Evolutionary conservation across 192 early-diverging fungal genomes (phyloP).

Genomic region (Podila verticillata): DNA sequence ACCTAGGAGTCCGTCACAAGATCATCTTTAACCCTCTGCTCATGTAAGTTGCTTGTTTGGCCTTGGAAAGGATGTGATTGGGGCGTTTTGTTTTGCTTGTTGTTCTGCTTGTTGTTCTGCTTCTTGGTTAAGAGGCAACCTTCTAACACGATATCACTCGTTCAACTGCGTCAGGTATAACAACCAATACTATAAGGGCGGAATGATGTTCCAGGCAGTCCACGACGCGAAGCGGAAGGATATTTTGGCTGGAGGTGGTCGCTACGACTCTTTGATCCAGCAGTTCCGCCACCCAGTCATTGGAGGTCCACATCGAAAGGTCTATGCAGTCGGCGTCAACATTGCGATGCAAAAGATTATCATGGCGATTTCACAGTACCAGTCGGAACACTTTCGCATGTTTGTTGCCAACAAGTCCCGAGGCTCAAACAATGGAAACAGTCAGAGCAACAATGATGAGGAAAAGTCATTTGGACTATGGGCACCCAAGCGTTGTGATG

Average conservation of each 20-base stretch:
- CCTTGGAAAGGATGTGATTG: background rate
- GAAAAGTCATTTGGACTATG: conserved; percentile 58
- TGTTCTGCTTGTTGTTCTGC: too few relatives aligned
- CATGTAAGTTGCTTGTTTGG: conserved; percentile 49
- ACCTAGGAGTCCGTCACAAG: conserved; percentile 59
- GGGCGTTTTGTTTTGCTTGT: too few relatives aligned
- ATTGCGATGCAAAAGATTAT: conserved; percentile 82
- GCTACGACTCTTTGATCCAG: conserved; percentile 64
- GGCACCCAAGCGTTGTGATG: conserved; percentile 74
- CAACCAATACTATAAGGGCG: conserved; percentile 67
- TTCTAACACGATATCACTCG: background rate
- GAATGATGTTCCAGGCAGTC: conserved; percentile 65
- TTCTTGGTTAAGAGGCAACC: background rate
- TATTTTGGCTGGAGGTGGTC: conserved; percentile 64
- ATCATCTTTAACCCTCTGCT: conserved; percentile 62
- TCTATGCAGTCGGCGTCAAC: conserved; percentile 81
- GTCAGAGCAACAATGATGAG: conserved; percentile 12
- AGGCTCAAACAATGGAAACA: background rate
- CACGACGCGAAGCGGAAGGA: conserved; percentile 60
- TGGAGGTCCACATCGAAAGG: conserved; percentile 42
- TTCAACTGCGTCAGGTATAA: conserved; percentile 46
- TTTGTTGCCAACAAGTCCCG: conserved; percentile 57
- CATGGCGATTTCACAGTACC: conserved; percentile 68
- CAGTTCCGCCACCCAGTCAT: conserved; percentile 60
- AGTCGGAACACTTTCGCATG: conserved; percentile 57